phyloP scores from a whole-genome alignment of 805 yeast genomes.

The Hanseniaspora vineae region DNA sequence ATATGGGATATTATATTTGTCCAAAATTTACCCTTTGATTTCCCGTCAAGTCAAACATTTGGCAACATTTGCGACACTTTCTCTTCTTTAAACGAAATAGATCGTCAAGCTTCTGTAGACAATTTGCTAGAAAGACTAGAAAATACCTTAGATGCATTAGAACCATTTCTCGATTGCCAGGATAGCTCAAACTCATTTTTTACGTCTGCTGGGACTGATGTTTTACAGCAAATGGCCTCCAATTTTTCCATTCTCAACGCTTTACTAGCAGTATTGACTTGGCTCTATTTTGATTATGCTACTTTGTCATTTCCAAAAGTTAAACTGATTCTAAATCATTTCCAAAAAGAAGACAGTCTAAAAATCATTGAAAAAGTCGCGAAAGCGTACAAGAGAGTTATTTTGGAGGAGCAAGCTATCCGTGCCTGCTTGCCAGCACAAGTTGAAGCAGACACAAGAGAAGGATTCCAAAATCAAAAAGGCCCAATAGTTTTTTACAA shows the following conservation, averaged over 20 bases:
- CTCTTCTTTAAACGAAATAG: conserved; percentile 43
- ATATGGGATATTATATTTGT: conserved; percentile 39
- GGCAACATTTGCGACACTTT: conserved; percentile 41
- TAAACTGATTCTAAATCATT: conserved; percentile 15
- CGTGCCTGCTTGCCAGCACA: conserved; percentile 35
- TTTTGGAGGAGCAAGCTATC: conserved; percentile 44
- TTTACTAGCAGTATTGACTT: conserved; percentile 39
- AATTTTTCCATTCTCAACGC: conserved; percentile 27
- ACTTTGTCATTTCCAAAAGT: conserved; percentile 35
- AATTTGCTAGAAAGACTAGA: conserved; percentile 23
- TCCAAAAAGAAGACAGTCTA: conserved; percentile 12
- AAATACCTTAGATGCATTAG: conserved; percentile 20
- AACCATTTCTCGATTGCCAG: conserved; percentile 15
- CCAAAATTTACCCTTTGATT: conserved; percentile 49
- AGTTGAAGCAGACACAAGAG: conserved; percentile 26
- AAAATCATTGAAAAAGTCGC: conserved; percentile 30
- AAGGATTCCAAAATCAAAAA: neutral
- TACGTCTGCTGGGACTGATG: conserved; percentile 7
- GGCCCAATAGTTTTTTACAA: conserved; percentile 22
- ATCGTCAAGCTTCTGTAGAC: conserved; percentile 34
- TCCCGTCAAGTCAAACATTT: conserved; percentile 39
- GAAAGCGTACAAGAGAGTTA: conserved; percentile 34
- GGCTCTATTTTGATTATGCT: conserved; percentile 42
- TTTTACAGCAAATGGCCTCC: conserved; percentile 9
- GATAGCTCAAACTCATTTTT: conserved; percentile 18